Evolutionary conservation across 768 basidiomycete genomes (phyloP).

Genomic region (Strobilomyces echinocephalus): DNA sequence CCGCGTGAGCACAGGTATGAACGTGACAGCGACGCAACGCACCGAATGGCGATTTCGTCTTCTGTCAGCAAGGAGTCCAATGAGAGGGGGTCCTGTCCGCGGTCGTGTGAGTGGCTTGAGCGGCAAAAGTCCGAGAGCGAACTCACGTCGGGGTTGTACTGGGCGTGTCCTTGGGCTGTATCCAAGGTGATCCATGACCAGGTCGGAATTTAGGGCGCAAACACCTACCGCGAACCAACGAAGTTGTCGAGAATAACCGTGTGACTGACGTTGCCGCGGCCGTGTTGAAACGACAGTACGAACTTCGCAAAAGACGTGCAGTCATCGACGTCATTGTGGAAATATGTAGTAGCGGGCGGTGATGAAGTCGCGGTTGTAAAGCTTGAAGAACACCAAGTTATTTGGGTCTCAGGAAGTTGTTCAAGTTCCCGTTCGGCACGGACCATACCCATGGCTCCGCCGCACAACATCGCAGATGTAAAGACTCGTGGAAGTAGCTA

Average conservation of each 20-base stretch:
- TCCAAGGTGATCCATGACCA: not conserved
- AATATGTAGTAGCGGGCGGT: not conserved
- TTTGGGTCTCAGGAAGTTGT: not conserved
- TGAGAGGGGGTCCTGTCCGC: conserved; percentile 74
- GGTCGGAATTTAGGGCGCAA: not conserved
- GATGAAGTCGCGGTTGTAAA: not conserved
- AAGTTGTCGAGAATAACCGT: conserved; percentile 21
- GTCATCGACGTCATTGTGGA: conserved; percentile 2
- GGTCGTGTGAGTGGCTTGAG: conserved; percentile 1
- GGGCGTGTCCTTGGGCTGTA: conserved; percentile 16
- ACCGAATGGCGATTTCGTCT: conserved; percentile 89
- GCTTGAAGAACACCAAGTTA: not conserved
- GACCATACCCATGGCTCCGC: conserved; percentile 7
- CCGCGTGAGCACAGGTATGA: not conserved
- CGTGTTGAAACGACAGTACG: conserved; percentile 8
- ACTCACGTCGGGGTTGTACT: conserved; percentile 23
- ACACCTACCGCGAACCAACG: conserved; percentile 17
- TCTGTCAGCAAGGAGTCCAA: conserved; percentile 78
- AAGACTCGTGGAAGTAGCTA: not conserved
- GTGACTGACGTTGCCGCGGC: conserved; percentile 5
- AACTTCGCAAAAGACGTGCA: conserved; percentile 2
- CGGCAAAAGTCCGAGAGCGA: not conserved
- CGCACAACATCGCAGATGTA: not conserved
- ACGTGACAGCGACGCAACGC: conserved; percentile 8
- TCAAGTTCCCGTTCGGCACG: conserved; percentile 15